These are phyloP conservation scores for Stentor roeselii DNA, from an alignment of 73 alveolate species.

Conservation along the genomic window DNA sequence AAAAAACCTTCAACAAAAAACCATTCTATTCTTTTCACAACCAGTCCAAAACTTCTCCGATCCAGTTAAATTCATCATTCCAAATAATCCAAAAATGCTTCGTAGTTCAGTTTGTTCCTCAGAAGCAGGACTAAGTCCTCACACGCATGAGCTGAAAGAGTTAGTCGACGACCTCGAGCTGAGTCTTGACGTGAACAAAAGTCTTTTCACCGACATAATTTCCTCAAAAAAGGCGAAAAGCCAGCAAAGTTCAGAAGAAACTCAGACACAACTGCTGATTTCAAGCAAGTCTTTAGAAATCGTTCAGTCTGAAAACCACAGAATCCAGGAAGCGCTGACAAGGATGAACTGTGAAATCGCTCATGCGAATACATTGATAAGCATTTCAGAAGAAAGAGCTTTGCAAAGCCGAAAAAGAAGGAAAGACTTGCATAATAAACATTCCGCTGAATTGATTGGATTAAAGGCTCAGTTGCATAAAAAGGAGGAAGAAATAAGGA, in stretches of 20 bases:
- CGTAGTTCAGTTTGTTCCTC: no score
- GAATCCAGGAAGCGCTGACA: background rate
- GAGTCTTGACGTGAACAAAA: slow-evolving; percentile 20
- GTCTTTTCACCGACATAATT: background rate
- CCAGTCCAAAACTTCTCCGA: no score
- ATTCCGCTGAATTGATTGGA: background rate
- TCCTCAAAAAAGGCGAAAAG: background rate
- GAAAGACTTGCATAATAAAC: background rate
- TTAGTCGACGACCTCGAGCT: background rate
- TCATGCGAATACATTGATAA: background rate
- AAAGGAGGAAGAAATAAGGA: slow-evolving; percentile 15
- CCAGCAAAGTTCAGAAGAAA: slow-evolving; percentile 13
- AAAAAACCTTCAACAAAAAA: no score
- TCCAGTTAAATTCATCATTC: no score
- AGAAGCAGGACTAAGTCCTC: no score
- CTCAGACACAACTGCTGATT: slow-evolving; percentile 39
- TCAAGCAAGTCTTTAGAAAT: background rate
- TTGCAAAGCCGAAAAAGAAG: slow-evolving; percentile 16
- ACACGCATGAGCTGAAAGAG: background rate
- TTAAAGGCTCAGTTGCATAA: background rate
- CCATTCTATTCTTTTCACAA: no score
- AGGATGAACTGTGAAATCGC: background rate
- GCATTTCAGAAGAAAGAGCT: background rate
- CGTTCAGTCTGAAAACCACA: background rate
- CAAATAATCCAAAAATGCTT: no score